phyloP scores from a whole-genome alignment of 2,329 filamentous ascomycete species.

The Fusarium succisae region DNA sequence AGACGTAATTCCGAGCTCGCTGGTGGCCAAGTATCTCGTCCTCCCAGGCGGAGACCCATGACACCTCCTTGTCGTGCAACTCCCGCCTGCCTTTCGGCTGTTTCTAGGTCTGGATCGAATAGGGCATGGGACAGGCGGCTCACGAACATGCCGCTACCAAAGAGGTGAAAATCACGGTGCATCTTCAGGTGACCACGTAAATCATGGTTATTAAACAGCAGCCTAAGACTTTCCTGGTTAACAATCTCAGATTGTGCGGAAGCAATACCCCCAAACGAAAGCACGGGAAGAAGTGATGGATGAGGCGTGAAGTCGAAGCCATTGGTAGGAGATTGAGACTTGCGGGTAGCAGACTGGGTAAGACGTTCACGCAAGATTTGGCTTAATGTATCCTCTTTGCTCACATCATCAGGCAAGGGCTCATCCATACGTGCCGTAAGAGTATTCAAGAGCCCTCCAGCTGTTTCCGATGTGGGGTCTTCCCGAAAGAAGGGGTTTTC shows the following conservation, averaged over 20 bases:
- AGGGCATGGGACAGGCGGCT: slow-evolving; percentile 82
- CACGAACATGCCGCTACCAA: slow-evolving; percentile 86
- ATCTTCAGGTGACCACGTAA: slow-evolving; percentile 77
- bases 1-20: slow-evolving; percentile 92
- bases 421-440: slow-evolving; percentile 36
- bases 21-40: slow-evolving; percentile 87
- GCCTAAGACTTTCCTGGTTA: slow-evolving; percentile 76
- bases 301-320: slow-evolving; percentile 57
- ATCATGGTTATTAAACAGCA: slow-evolving; percentile 79
- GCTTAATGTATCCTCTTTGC: slow-evolving; percentile 50
- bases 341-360: slow-evolving; percentile 46
- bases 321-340: slow-evolving; percentile 26
- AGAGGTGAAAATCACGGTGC: slow-evolving; percentile 82
- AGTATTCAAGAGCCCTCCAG: slow-evolving; percentile 41
- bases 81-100: slow-evolving; percentile 77
- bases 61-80: slow-evolving; percentile 73
- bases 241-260: slow-evolving; percentile 78
- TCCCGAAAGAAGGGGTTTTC: slow-evolving; percentile 60
- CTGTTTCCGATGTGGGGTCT: not conserved
- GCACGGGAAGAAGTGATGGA: slow-evolving; percentile 69
- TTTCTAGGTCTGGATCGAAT: slow-evolving; percentile 84
- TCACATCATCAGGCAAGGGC: slow-evolving; percentile 39
- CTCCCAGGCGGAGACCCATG: slow-evolving; percentile 86
- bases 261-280: slow-evolving; percentile 81
- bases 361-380: slow-evolving; percentile 53